Conservation (phyloP, 208 protist genomes). For the Herpetomonas tarakana region DNA sequence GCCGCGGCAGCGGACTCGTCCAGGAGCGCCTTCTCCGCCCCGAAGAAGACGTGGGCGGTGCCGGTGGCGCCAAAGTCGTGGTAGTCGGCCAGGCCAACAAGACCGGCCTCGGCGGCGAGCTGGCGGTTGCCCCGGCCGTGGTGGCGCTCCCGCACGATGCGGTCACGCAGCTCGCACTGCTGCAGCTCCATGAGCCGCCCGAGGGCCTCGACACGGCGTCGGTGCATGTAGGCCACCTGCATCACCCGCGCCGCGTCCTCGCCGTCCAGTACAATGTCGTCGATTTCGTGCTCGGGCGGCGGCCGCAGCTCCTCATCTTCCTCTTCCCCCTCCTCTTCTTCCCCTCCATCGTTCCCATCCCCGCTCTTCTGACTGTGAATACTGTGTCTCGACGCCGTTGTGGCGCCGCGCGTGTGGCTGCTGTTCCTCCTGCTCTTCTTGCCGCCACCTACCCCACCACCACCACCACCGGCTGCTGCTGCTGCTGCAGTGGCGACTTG, state of each 20-base stretch:
- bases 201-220: slow-evolving; percentile 40
- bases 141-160: slow-evolving; percentile 2
- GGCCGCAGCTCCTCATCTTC: slow-evolving; percentile 1
- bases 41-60: slow-evolving; percentile 14
- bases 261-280: slow-evolving; percentile 9
- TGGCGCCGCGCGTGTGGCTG: slow-evolving; percentile 1
- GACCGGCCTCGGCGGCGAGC: slow-evolving; percentile 17
- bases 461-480: neutral
- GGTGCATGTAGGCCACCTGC: slow-evolving; percentile 37
- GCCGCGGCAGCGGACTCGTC: slow-evolving; percentile 8
- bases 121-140: slow-evolving; percentile 7
- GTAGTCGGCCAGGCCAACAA: slow-evolving; percentile 26
- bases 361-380: neutral
- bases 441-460: neutral
- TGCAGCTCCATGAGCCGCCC: slow-evolving; percentile 21
- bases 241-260: slow-evolving; percentile 32
- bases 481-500: slow-evolving; percentile 8
- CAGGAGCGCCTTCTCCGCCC: slow-evolving; percentile 25
- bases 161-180: slow-evolving; percentile 9
- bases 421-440: neutral
- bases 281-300: neutral
- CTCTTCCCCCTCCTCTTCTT: slow-evolving; percentile 10
- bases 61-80: slow-evolving; percentile 28
- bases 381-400: neutral
- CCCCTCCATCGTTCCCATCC: neutral